Base-by-base conservation (phyloP, 2,329 filamentous ascomycete species). In the Ophiostoma sp. region DNA sequence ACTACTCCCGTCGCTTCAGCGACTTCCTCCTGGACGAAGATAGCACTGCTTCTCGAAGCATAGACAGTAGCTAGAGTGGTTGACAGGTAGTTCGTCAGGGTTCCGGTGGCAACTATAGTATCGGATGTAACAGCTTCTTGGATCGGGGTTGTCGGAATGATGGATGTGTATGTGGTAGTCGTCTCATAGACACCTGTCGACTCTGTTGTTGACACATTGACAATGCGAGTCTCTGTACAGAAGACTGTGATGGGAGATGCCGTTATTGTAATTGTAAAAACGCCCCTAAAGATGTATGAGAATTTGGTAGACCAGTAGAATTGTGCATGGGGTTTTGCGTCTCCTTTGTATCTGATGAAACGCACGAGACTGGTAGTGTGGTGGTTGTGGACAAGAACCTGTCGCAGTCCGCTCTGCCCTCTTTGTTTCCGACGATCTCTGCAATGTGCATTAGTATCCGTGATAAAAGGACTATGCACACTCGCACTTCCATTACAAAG, bases 61-160 rank as follows among this genome's bases (percentile, higher is more conserved):
- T 62, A 18, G 3, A 65, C n/a, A 8, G 68, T 69, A 0, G 42
- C 65, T 16, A 67, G 41, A 4, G 65, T 67, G 4, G 68, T 69
- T 7, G 68, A 60, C 18, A 27, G 27, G 18, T 69, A 67, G 42
- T 8, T 63, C 6, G 63, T 64, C 14, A 18, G 40, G 40, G 45
- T 55, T 3, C 45, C 49, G 2, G 65, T 67, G 5, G 12, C 42
- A 7, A 58, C 4, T 7, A 69, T 36, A 1, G 65, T 52, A 4
- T 27, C 36, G 12, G 68, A 62, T 5, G n/a, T 52, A 11, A 62
- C 49, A 3, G 3, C 47, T 14, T 69, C 47, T n/a, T 18, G 40
- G 16, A 62, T 65, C 5, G 49, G 65, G 16, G 68, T 69, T 5
- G 68, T 69, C 58, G 45, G 38, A 18, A 69, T 69, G 18, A 65